Evolutionary conservation across 176 grass and related monocot genomes (phyloP).

Genomic region (Avena sativa): DNA sequence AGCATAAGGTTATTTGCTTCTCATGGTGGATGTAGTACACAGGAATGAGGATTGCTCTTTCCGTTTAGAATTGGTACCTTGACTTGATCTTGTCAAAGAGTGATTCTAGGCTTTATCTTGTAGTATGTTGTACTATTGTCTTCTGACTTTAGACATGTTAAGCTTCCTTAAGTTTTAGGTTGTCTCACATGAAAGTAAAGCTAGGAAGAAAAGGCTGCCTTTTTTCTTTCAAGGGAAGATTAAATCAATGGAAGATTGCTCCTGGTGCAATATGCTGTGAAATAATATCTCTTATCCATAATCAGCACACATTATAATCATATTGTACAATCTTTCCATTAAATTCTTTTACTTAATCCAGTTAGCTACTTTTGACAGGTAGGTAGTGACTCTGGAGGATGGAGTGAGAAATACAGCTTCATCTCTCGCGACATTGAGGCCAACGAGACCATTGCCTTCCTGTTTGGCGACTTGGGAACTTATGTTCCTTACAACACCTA

Average conservation of each 20-base stretch:
- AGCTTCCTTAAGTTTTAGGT: not conserved
- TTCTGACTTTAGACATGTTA: not conserved
- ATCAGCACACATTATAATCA: not conserved
- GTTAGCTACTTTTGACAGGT: constrained; percentile 55
- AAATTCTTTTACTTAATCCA: not conserved
- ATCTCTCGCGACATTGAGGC: constrained; percentile 80
- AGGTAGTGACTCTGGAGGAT: constrained; percentile 70
- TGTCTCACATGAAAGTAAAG: not conserved
- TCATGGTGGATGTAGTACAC: not conserved
- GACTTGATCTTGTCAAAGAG: not conserved
- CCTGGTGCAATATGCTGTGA: not conserved
- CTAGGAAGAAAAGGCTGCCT: not conserved
- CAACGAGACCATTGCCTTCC: constrained; percentile 81
- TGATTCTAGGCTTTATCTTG: not conserved
- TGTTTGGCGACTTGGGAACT: constrained; percentile 92
- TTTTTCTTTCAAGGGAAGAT: not conserved
- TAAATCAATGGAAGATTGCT: not conserved
- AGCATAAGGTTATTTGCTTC: not conserved
- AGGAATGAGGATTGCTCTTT: not conserved
- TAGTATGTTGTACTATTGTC: not conserved
- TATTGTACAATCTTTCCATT: not conserved
- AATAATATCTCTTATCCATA: not conserved
- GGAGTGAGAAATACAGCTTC: constrained; percentile 82
- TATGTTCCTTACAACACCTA: constrained; percentile 88
- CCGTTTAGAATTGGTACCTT: not conserved